Conservation (phyloP, 2,329 filamentous ascomycete species). For the Venturia effusa region DNA sequence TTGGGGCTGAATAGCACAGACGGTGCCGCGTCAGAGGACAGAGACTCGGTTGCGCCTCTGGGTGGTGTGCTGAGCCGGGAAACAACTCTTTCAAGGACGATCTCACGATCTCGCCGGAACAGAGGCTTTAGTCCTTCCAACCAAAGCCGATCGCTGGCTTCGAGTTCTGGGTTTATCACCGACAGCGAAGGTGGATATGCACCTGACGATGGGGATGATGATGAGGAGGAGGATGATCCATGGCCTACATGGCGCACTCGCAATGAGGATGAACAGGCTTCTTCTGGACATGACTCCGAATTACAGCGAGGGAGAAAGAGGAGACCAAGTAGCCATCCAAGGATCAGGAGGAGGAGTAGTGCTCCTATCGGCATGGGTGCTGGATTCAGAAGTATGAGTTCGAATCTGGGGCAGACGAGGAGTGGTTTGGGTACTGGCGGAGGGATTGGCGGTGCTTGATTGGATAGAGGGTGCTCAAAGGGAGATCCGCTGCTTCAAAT, state of each 20-base stretch:
- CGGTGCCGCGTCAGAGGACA: constrained; percentile 18
- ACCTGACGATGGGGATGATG: not conserved
- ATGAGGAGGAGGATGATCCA: not conserved
- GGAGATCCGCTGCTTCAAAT: not conserved
- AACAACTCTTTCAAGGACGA: constrained; percentile 15
- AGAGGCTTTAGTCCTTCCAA: not conserved
- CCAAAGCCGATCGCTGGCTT: not conserved
- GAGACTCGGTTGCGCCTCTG: constrained; percentile 25
- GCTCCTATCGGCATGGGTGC: constrained; percentile 36
- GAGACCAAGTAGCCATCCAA: constrained; percentile 24
- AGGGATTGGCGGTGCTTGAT: constrained; percentile 1
- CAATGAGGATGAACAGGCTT: not conserved
- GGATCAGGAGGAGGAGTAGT: constrained; percentile 29
- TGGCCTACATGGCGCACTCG: not conserved
- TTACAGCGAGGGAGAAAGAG: not conserved
- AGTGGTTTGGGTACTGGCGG: constrained; percentile 21
- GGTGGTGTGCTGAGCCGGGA: constrained; percentile 21
- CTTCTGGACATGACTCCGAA: not conserved
- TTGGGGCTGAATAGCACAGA: constrained; percentile 13
- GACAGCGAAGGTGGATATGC: not conserved
- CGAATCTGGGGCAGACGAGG: constrained; percentile 32
- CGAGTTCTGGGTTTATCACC: not conserved
- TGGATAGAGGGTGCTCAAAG: not conserved
- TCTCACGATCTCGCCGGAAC: not conserved
- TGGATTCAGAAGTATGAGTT: constrained; percentile 33